Base-by-base conservation (phyloP, 495 filamentous ascomycete species). In the Chaetomidium leptoderma region DNA sequence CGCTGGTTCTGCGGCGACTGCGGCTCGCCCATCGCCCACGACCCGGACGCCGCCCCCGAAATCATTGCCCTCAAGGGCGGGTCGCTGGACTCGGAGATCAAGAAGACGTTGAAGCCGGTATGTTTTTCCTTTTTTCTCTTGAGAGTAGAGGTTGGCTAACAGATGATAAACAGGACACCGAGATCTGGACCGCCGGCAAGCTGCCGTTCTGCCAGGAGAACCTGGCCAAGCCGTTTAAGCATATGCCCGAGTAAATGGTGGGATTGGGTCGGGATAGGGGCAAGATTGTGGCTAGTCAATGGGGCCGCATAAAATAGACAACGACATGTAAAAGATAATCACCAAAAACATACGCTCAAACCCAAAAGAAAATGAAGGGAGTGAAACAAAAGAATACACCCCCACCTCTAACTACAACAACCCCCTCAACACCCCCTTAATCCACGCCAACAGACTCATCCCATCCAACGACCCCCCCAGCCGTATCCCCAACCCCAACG, bases 21-120 rank as follows among this genome's bases (percentile, higher is more conserved):
- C 71, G 85, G 85, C 52, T 85, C 82, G 5, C 83, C 83, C 53
- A 86, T 87, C 64, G 83, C 83, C 39, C 85, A 87, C 66, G 83
- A 86, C 66, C 85, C 84, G 14, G 83, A 86, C 46, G 82, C 78
- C 14, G 85, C 84, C 17, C 84, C 84, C 33, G 74, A 78, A 53
- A 87, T 87, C 70, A 86, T 86, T 63, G 85, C 83, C 45, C 68
- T 87, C 61, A 87, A 87, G 79, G 85, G 79, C 23, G 85, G 85
- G 44, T 81, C 78, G 47, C 72, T 87, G 52, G 79, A 81, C 57
- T 70, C 67, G 0, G 83, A 82, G 66, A 79, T 84, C 68, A 86
- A 86, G 81, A 84, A 85, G 78, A 76, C 63, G 37, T 68, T 87
- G 59, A 84, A 87, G 78, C 85, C 85, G 53, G 83, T 84, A 66